phyloP scores from a whole-genome alignment of 1,284 basidiomycete genomes.

The Rhodotorula sp. region DNA sequence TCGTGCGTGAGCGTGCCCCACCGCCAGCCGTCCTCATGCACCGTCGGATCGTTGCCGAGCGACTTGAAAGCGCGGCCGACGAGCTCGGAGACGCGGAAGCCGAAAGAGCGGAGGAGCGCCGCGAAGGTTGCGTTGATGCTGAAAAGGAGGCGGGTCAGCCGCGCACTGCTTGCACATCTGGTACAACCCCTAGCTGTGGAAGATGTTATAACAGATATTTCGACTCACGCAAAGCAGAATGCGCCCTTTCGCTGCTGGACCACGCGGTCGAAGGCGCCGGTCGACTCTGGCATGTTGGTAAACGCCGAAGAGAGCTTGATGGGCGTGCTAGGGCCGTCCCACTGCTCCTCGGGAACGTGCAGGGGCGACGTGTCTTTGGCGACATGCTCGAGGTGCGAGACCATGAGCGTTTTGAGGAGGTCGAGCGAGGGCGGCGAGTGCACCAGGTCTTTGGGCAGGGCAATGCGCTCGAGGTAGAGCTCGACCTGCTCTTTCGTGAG shows the following conservation, averaged over 20 bases:
- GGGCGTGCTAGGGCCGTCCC: constrained; percentile 4
- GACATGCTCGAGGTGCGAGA: constrained; percentile 29
- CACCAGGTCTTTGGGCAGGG: background rate
- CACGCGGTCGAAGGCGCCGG: constrained; percentile 24
- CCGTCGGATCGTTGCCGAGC: constrained; percentile 30
- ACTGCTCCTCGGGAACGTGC: constrained; percentile 27
- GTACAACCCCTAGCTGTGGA: background rate
- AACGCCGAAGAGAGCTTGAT: constrained; percentile 21
- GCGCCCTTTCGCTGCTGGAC: constrained; percentile 26
- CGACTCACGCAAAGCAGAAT: constrained; percentile 30
- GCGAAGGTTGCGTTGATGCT: constrained; percentile 33
- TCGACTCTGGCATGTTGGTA: constrained; percentile 25
- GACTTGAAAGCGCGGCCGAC: constrained; percentile 28
- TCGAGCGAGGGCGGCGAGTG: constrained; percentile 6
- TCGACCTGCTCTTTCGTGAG: background rate
- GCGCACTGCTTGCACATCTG: no score
- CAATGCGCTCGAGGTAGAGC: constrained; percentile 16
- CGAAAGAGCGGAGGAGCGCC: constrained; percentile 22
- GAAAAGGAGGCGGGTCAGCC: background rate
- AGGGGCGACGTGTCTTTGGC: constrained; percentile 35
- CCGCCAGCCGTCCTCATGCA: constrained; percentile 30
- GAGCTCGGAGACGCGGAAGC: constrained; percentile 30
- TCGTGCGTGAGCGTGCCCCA: constrained; percentile 38
- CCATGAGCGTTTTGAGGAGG: constrained; percentile 17
- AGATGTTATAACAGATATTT: background rate